Percentiles rank a stretch among this genome's conserved stretches.
Evolutionary conservation across 2,329 filamentous ascomycete genomes (phyloP).

Genomic region (Onygena corvina): DNA sequence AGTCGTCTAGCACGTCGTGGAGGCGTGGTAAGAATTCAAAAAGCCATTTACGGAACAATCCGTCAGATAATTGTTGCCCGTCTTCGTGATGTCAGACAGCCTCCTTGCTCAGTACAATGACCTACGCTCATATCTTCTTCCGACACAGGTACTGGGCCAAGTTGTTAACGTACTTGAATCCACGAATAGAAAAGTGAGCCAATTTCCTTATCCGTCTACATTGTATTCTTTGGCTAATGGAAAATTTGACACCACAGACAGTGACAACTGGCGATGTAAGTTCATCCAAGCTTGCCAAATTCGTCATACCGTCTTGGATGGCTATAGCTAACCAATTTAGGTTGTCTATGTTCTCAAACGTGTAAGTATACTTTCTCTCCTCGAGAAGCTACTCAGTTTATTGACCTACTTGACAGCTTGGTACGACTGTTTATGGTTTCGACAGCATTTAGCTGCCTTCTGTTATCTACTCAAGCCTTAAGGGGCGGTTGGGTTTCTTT

Average conservation of each 20-base stretch:
- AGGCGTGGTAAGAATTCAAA: slow-evolving; percentile 23
- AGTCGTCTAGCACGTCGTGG: slow-evolving; percentile 30
- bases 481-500: too few species aligned
- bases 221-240: background rate
- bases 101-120: background rate
- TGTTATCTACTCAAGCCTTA: too few species aligned
- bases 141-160: slow-evolving; percentile 19
- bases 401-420: slow-evolving; percentile 17
- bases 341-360: slow-evolving; percentile 13
- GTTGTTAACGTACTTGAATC: slow-evolving; percentile 20
- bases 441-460: background rate
- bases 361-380: slow-evolving; percentile 10
- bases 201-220: background rate
- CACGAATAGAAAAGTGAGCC: slow-evolving; percentile 11
- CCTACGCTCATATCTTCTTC: background rate
- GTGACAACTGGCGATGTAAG: slow-evolving; percentile 17
- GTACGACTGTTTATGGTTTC: slow-evolving; percentile 17
- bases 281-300: background rate
- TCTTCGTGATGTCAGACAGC: slow-evolving; percentile 18
- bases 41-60: slow-evolving; percentile 22
- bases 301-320: background rate
- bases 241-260: slow-evolving; percentile 12
- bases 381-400: slow-evolving; percentile 3
- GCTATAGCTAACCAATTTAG: background rate
- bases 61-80: slow-evolving; percentile 18